phyloP scores from a whole-genome alignment of 345 rosid genomes.

The Murraya koenigii region DNA sequence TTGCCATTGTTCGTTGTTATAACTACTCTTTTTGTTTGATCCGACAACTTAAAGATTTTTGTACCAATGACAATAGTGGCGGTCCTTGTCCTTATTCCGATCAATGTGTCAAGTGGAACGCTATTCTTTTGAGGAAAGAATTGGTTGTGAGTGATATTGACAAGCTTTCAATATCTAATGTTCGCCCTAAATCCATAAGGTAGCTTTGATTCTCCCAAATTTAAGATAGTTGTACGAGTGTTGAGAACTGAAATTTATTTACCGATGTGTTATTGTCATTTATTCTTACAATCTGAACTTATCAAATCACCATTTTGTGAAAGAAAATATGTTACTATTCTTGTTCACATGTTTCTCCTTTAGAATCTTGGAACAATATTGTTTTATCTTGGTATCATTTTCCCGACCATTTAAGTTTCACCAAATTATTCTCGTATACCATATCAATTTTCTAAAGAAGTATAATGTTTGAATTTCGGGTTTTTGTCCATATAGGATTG shows the following conservation, averaged over 20 bases:
- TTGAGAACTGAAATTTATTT: background rate
- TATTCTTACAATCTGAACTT: background rate
- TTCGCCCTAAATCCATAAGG: too few species aligned
- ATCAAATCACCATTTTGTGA: background rate
- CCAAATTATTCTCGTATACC: too few species aligned
- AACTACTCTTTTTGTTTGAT: slow-evolving; percentile 13
- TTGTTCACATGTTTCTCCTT: background rate
- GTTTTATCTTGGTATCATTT: background rate
- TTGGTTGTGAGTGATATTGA: too few species aligned
- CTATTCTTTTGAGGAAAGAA: too few species aligned
- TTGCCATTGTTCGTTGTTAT: background rate
- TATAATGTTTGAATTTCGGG: too few species aligned
- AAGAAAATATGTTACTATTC: background rate
- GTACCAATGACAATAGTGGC: slow-evolving; percentile 75
- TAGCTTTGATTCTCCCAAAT: background rate
- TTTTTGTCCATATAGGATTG: too few species aligned
- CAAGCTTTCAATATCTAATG: too few species aligned
- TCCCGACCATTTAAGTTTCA: too few species aligned
- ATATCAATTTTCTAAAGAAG: too few species aligned
- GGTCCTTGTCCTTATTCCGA: slow-evolving; percentile 78
- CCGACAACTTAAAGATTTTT: slow-evolving; percentile 84
- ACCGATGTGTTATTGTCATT: background rate
- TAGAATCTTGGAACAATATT: background rate
- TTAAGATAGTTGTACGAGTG: background rate
- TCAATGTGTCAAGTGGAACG: slow-evolving; percentile 87